A percentile compares a stretch with the other conserved stretches of the same genome.
These are phyloP conservation scores for Yarrowia bubula DNA, from an alignment of 805 yeast genomes.

Conservation along the genomic window DNA sequence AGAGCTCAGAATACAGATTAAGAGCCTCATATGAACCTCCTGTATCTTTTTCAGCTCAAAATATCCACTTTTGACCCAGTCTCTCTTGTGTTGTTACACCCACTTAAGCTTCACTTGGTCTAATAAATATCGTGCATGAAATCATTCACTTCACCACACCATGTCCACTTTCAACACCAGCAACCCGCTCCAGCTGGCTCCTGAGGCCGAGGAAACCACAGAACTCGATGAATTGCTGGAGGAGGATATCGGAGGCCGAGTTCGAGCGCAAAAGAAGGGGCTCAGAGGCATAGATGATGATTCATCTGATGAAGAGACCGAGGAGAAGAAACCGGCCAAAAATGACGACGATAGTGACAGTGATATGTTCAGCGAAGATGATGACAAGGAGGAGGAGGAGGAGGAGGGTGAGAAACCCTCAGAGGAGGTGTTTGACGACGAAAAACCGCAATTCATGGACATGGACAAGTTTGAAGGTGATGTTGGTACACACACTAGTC, in stretches of 20 bases:
- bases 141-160: neutral
- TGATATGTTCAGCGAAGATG: constrained; percentile 34
- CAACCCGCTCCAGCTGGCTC: constrained; percentile 13
- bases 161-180: constrained; percentile 15
- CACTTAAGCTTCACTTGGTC: no score
- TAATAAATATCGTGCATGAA: neutral
- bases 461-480: constrained; percentile 42
- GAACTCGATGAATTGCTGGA: constrained; percentile 32
- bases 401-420: constrained; percentile 28
- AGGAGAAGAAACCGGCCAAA: constrained; percentile 32
- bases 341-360: constrained; percentile 42
- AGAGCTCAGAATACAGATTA: no score
- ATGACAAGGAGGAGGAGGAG: constrained; percentile 34
- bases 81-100: no score
- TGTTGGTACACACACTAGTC: constrained; percentile 27
- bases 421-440: constrained; percentile 16
- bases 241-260: constrained; percentile 33
- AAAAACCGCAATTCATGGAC: constrained; percentile 39
- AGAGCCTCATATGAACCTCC: no score
- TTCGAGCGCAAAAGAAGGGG: constrained; percentile 25
- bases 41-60: no score
- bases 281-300: constrained; percentile 17
- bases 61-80: no score
- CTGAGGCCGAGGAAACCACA: constrained; percentile 28
- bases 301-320: constrained; percentile 21